A percentile compares a stretch with the other conserved stretches of the same genome.
Evolutionary conservation across 148 eudicot genomes (phyloP).

Genomic region (Persicaria tinctoria): DNA sequence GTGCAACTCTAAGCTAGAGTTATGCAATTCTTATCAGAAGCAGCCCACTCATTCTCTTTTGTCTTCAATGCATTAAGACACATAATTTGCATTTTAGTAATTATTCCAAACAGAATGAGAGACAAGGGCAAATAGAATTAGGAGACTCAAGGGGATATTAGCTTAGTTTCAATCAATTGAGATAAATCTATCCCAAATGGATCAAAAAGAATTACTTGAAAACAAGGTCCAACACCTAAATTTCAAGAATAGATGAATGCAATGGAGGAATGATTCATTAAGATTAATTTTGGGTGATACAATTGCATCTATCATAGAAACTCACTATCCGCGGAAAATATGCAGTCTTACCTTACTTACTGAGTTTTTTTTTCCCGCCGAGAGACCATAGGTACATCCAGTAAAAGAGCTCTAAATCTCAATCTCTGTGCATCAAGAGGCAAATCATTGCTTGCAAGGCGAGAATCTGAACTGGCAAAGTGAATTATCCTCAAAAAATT

Average conservation of each 20-base stretch:
- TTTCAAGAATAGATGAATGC: not conserved
- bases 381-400: conserved; percentile 87
- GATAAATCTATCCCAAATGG: too few relatives aligned
- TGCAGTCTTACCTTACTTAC: conserved; percentile 46
- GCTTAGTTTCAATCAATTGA: too few relatives aligned
- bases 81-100: too few relatives aligned
- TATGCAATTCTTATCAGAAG: too few relatives aligned
- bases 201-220: too few relatives aligned
- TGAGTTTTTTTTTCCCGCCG: conserved; percentile 72
- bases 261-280: not conserved
- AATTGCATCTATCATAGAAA: not conserved
- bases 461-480: conserved; percentile 91
- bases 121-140: too few relatives aligned
- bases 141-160: too few relatives aligned
- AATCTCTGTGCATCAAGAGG: conserved; percentile 90
- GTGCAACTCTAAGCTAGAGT: too few relatives aligned
- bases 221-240: not conserved
- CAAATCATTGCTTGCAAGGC: conserved; percentile 84
- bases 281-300: not conserved
- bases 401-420: conserved; percentile 89
- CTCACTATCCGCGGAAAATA: not conserved
- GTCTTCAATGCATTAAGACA: too few relatives aligned
- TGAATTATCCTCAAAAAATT: conserved; percentile 53
- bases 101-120: too few relatives aligned
- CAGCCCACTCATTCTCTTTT: too few relatives aligned